A percentile compares a stretch with the other conserved stretches of the same genome.
These are phyloP conservation scores for Lomentospora prolificans DNA, from an alignment of 2,329 filamentous ascomycete species.

Conservation along the genomic window DNA sequence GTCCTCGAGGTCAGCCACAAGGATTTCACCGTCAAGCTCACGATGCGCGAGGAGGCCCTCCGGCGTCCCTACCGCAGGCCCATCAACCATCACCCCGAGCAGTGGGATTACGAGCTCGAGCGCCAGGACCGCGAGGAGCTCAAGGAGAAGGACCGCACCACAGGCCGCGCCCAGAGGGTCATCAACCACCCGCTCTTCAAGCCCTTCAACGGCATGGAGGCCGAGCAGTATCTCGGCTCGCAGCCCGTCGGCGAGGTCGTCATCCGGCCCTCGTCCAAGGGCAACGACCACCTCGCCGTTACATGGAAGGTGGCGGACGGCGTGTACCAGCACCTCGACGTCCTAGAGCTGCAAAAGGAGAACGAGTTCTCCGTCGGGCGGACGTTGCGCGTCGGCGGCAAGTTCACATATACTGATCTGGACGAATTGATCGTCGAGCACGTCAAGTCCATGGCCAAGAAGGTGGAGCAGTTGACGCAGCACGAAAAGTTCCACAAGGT, in stretches of 20 bases:
- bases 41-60: constrained; percentile 72
- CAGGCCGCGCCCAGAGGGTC: constrained; percentile 80
- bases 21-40: constrained; percentile 72
- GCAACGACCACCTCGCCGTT: constrained; percentile 86
- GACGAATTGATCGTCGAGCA: constrained; percentile 97
- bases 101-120: constrained; percentile 84
- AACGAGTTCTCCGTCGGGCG: constrained; percentile 92
- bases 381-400: constrained; percentile 73
- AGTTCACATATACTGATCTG: constrained; percentile 88
- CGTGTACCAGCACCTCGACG: constrained; percentile 96
- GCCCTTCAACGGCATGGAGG: constrained; percentile 83
- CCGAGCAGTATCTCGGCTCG: constrained; percentile 84
- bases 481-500: constrained; percentile 88
- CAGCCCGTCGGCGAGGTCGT: constrained; percentile 83
- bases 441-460: constrained; percentile 94
- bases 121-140: constrained; percentile 71
- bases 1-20: constrained; percentile 81
- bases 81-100: constrained; percentile 62
- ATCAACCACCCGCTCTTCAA: constrained; percentile 97
- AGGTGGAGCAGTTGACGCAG: constrained; percentile 91
- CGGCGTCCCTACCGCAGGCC: constrained; percentile 61
- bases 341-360: constrained; percentile 92
- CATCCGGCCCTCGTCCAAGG: constrained; percentile 90
- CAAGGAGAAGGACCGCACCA: constrained; percentile 75
- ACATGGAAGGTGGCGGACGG: constrained; percentile 97